A percentile compares a stretch with the other conserved stretches of the same genome.
These are phyloP conservation scores for Cystoisospora suis DNA, from an alignment of 169 alveolate species.

Conservation along the genomic window DNA sequence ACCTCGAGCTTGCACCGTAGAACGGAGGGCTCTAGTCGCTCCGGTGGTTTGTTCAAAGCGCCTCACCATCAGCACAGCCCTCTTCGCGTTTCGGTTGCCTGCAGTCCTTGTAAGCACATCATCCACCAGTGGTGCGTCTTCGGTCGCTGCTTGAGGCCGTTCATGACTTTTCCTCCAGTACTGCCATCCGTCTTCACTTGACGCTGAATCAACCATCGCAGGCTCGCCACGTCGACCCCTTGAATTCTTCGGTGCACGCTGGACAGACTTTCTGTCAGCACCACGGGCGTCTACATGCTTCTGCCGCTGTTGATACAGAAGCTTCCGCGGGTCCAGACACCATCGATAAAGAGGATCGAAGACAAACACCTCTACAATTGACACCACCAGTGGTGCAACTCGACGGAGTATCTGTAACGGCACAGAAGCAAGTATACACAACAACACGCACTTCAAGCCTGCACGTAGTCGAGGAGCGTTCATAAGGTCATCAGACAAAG, in stretches of 20 bases:
- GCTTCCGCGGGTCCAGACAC: conserved; percentile 26
- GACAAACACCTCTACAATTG: conserved; percentile 91
- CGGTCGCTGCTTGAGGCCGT: not conserved
- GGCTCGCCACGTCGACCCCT: too few relatives aligned
- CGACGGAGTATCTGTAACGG: conserved; percentile 49
- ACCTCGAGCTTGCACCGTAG: too few relatives aligned
- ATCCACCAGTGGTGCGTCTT: not conserved
- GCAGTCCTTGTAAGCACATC: not conserved
- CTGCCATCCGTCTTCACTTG: not conserved
- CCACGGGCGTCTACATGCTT: not conserved
- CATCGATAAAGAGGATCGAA: conserved; percentile 92
- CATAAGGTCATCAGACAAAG: too few relatives aligned
- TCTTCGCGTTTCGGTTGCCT: conserved; percentile 38
- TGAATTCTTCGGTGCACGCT: too few relatives aligned
- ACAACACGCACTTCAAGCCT: too few relatives aligned
- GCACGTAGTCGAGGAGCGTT: too few relatives aligned
- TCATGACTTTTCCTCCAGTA: not conserved
- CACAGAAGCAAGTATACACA: too few relatives aligned
- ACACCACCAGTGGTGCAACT: conserved; percentile 71
- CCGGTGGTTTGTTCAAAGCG: not conserved
- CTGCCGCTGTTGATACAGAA: not conserved
- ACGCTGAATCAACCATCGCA: too few relatives aligned
- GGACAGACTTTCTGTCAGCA: not conserved
- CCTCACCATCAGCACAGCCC: conserved; percentile 34
- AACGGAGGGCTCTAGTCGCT: not conserved